Evolutionary conservation across 257 asterid genomes (phyloP), one percentile per base, ranked within the genome.

Genomic region (Voacanga thouarsii): DNA sequence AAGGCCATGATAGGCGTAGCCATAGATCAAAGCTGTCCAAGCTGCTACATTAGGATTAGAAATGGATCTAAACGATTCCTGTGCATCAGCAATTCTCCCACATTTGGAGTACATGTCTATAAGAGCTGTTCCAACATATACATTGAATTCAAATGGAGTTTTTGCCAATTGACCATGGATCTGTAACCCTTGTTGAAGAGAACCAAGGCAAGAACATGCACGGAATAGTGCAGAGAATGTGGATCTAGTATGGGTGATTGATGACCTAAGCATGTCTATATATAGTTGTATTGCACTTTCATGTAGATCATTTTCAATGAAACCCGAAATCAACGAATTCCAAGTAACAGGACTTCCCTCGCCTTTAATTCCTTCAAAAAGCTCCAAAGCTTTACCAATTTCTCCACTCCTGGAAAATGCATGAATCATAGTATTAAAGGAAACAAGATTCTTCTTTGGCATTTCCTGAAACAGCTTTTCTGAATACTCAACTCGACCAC

Each of bases 281-380:
- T 92, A 94, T 63, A 94, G 82, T 28, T 75, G 78, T 6, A 94
- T 37, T 0, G 96, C 98, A 18, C 79, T 81, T 75, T 92, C 91
- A 5, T 87, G 82, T 41, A 77, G 89, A 83, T 78, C 82, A 55
- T 85, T 91, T 55, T 85, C 89, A 77, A 87, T 79, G 73, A 81
- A 90, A 71, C 96, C 98, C 5, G 97, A 88, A 45, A 94, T 94
- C 96, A 92, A 87, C n/a, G 97, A 88, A 79, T 92, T 94, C 97
- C 98, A 94, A 68, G 92, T 88, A 56, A 92, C 74, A 21, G 97
- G 78, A 78, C 84, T 80, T 77, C 89, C 85, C 77, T 91, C 90
- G 80, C 72, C 84, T 79, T 85, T 94, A 18, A 82, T 86, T 78
- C 75, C 84, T 70, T 89, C 90, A 23, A 94, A 92, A 79, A 92